Conservation (phyloP, 176 grass and related monocot species). For the Oryza coarctata region DNA sequence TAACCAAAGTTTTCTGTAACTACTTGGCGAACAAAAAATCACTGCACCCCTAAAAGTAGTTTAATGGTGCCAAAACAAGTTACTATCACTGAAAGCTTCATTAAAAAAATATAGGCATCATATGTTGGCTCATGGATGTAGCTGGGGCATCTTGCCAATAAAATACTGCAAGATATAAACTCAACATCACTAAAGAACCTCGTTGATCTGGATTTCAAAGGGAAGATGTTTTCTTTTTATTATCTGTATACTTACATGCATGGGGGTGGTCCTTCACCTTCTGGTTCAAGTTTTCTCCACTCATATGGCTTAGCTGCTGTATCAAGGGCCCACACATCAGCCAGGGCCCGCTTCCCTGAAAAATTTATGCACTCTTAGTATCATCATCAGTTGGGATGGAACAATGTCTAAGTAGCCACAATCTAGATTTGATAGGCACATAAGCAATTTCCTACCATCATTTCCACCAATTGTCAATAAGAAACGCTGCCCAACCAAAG, state of each 20-base stretch:
- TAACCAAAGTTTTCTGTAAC: constrained; percentile 9
- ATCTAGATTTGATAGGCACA: constrained; percentile 13
- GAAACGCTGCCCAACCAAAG: constrained; percentile 96
- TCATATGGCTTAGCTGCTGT: constrained; percentile 96
- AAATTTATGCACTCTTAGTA: constrained; percentile 31
- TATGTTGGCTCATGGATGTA: constrained; percentile 21
- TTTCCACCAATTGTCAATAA: constrained; percentile 95
- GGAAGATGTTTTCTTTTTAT: neutral
- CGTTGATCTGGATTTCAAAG: neutral
- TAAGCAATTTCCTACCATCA: constrained; percentile 62
- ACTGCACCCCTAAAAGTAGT: neutral
- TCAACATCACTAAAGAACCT: neutral
- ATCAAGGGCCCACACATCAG: constrained; percentile 98
- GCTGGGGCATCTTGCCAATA: neutral
- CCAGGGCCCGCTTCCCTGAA: constrained; percentile 82
- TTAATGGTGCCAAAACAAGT: neutral
- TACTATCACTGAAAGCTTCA: neutral
- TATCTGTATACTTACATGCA: constrained; percentile 76
- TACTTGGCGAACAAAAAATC: neutral
- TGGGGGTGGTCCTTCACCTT: constrained; percentile 94
- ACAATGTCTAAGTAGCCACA: constrained; percentile 20
- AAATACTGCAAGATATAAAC: constrained; percentile 11
- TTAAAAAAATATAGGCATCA: constrained; percentile 20
- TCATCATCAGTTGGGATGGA: neutral
- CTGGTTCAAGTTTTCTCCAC: constrained; percentile 97